A percentile compares a stretch with the other conserved stretches of the same genome.
Evolutionary conservation across 805 yeast genomes (phyloP).

Genomic region (Sugiyamaella boreocaroliniensis): DNA sequence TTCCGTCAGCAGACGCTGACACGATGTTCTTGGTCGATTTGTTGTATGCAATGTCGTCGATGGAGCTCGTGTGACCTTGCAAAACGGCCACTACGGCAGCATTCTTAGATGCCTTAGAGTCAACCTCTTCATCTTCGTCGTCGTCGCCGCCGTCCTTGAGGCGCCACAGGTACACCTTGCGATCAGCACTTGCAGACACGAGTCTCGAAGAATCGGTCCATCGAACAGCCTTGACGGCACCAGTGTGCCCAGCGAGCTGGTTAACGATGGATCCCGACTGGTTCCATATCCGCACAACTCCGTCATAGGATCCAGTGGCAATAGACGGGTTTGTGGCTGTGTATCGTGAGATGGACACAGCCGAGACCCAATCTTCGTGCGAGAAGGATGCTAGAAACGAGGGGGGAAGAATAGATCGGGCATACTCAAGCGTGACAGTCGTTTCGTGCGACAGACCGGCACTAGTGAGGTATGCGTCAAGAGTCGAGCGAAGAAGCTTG

Average conservation of each 20-base stretch:
- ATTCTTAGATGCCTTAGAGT: conserved; percentile 37
- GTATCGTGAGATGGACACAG: conserved; percentile 50
- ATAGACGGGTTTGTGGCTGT: conserved; percentile 44
- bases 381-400: conserved; percentile 77
- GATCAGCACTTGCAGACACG: conserved; percentile 82
- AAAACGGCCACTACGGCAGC: conserved; percentile 69
- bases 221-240: conserved; percentile 73
- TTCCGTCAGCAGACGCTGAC: conserved; percentile 77
- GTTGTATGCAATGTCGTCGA: conserved; percentile 66
- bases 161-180: conserved; percentile 85
- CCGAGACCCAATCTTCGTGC: conserved; percentile 94
- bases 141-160: conserved; percentile 37
- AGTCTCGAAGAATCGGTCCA: conserved; percentile 72
- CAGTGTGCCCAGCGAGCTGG: conserved; percentile 83
- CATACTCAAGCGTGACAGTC: conserved; percentile 74
- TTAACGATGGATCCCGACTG: conserved; percentile 71
- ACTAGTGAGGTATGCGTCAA: conserved; percentile 68
- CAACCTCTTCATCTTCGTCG: conserved; percentile 36
- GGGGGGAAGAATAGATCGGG: conserved; percentile 92
- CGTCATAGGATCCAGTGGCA: conserved; percentile 88
- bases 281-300: conserved; percentile 85
- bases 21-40: conserved; percentile 52
- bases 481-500: conserved; percentile 64
- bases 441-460: conserved; percentile 81
- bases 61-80: conserved; percentile 85